A percentile compares a stretch with the other conserved stretches of the same genome.
Evolutionary conservation across 2,329 filamentous ascomycete genomes (phyloP).

Genomic region (Diaporthe helianthi): DNA sequence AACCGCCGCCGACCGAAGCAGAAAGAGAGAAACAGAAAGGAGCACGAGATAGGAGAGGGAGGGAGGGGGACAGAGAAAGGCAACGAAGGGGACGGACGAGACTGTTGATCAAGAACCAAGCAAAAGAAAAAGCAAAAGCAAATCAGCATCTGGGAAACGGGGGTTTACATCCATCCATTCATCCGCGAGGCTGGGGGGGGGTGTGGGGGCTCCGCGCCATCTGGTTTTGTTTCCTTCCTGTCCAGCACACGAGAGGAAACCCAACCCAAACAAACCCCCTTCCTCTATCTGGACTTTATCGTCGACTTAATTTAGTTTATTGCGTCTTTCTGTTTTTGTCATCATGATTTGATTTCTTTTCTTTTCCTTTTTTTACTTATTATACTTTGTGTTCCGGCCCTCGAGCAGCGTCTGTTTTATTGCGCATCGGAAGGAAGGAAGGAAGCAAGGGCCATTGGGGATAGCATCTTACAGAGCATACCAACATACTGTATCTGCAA

Average conservation of each 20-base stretch:
- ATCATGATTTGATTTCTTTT: not conserved
- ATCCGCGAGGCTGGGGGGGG: no score
- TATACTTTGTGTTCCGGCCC: not conserved
- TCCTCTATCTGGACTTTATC: not conserved
- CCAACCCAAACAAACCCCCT: not conserved
- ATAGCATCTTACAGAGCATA: not conserved
- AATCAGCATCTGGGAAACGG: conserved; percentile 23
- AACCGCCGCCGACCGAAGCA: no score
- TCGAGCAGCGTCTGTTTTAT: conserved; percentile 8
- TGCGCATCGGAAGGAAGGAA: not conserved
- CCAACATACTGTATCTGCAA: not conserved
- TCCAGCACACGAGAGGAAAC: not conserved
- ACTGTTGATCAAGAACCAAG: not conserved
- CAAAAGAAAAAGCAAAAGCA: not conserved
- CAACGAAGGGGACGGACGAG: no score
- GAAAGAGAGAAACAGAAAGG: no score
- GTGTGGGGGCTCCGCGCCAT: not conserved
- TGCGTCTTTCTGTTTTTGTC: not conserved
- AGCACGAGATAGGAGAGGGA: not conserved
- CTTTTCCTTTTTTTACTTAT: not conserved
- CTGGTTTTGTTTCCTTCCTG: not conserved
- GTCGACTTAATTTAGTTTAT: conserved; percentile 16
- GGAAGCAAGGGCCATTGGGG: no score
- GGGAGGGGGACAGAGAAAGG: not conserved
- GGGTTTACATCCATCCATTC: not conserved